These are phyloP conservation scores for Suillus lakei DNA, from an alignment of 768 basidiomycete species.

Conservation along the genomic window DNA sequence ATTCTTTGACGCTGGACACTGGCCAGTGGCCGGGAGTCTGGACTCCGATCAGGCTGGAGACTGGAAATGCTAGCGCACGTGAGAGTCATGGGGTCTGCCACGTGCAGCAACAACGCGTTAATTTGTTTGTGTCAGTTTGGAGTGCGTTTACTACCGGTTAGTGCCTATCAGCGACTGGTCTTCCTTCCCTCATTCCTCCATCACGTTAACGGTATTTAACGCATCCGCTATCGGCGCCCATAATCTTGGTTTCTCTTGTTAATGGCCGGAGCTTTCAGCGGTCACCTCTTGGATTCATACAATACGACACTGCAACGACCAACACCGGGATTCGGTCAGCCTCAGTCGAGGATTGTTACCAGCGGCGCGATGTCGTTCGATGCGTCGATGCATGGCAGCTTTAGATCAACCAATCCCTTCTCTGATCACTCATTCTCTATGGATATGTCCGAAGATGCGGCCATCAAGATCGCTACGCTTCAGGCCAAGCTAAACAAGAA, in stretches of 20 bases:
- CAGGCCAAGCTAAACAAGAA: constrained; percentile 86
- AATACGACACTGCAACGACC: constrained; percentile 17
- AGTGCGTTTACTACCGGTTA: not conserved
- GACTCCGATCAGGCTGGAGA: too few relatives aligned
- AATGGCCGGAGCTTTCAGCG: constrained; percentile 67
- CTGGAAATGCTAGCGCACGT: too few relatives aligned
- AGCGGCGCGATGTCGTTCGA: constrained; percentile 68
- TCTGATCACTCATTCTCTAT: constrained; percentile 18
- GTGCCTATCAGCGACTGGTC: not conserved
- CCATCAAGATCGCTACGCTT: constrained; percentile 67
- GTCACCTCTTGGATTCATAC: constrained; percentile 58
- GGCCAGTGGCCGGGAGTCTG: too few relatives aligned
- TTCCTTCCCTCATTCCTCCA: not conserved
- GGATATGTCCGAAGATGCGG: constrained; percentile 64
- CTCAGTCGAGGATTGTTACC: constrained; percentile 40
- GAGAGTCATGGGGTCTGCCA: not conserved
- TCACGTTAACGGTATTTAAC: not conserved
- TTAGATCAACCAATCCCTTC: constrained; percentile 19
- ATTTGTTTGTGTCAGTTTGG: constrained; percentile 18
- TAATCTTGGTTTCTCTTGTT: not conserved
- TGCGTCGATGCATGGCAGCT: constrained; percentile 59
- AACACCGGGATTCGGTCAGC: constrained; percentile 18
- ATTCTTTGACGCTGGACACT: too few relatives aligned
- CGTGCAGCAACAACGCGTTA: not conserved
- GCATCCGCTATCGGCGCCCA: not conserved